Evolutionary conservation across 2,329 filamentous ascomycete species (phyloP), one percentile per base, ranked within the genome.

Genomic region (Diplodia sapinea): DNA sequence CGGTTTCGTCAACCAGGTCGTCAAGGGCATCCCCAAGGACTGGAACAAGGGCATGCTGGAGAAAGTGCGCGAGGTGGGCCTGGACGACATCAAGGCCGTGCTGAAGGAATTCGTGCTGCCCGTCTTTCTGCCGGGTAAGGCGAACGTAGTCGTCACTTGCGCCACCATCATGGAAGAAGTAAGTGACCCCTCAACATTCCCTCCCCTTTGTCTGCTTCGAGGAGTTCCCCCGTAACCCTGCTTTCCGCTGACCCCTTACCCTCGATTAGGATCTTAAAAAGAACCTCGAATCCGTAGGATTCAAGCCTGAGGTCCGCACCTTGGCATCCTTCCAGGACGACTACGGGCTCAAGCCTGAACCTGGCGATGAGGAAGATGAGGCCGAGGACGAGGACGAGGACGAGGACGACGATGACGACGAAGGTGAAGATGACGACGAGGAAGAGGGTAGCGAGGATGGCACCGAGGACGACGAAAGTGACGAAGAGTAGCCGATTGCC

Each of bases 81-180:
- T 88, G 2, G 89, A 94, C 15, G 88, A 97, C 74, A 91, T 98
- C 71, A 90, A 88, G 77, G 82, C 83, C 29, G 91, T 88, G 1
- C 87, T 99, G 82, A 86, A 82, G 64, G 89, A 92, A 20, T 85
- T 94, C 64, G 84, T 99, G 36, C 76, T 96, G 72, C 90, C 91
- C 0, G 84, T 95, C 43, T 98, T 99, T 77, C 85, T 88, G 71
- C 88, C 94, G 0, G 88, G 89, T 20, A 92, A 86, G 77, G 90
- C 93, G 70, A 96, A 98, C 76, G 82, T 97, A 63, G 88, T 97
- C 4, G 86, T 97, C 63, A 97, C 94, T 7, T 97, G 94, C 77
- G 91, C 93, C 23, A 90, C 91, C 17, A 86, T 93, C 59, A 91
- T 97, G 86, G 85, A 89, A 73, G 92, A 97, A 84, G 92, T 95